Base-by-base conservation (phyloP, 2,329 filamentous ascomycete species). In the Colletotrichum brevisporum region DNA sequence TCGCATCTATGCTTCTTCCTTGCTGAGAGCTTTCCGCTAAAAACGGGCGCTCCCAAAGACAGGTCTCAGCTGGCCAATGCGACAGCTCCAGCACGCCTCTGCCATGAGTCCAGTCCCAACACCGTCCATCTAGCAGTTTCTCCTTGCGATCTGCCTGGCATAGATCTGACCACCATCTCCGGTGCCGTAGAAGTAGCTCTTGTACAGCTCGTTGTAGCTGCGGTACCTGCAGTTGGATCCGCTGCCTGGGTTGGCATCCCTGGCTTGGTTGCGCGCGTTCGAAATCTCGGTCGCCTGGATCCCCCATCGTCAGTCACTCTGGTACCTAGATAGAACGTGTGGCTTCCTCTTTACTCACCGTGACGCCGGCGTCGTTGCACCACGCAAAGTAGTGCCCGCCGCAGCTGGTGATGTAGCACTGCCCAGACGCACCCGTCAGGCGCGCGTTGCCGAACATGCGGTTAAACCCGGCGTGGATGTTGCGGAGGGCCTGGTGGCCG, bases 401-500 rank as follows among this genome's bases (percentile, higher is more conserved):
- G 50, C 50, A 52, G 18, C 12, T 15, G 50, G 50, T 15, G 16
- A 52, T 27, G 18, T 52, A 52, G 50, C 50, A 52, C n/a, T 52
- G 50, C 5, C 26, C 50, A 5, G 18, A 24, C 10, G 50, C 50
- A 6, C 8, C 26, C 15, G 50, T 52, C 15, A 52, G 50, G 12
- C 21, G 21, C 12, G 50, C 16, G n/a, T 27, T 18, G n/a, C 50
- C 50, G 26, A 52, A 52, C 18, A 52, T 18, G 26, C 50, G 50
- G 50, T 52, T 52, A n/a, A 52, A 52, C 16, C 50, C 50, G 18
- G 50, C 50, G 50, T 52, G 50, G n/a, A 52, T 18, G 13, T 27
- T 52, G 21, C 26, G 18, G n/a, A 52, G 50, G 18, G 50, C 50
- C 50, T 24, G 21, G 26, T 24, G 26, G 26, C 50, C 50, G 50